Percentiles rank a stretch among this genome's conserved stretches.
Evolutionary conservation across 495 filamentous ascomycete genomes (phyloP).

Genomic region (Arthonia radiata): DNA sequence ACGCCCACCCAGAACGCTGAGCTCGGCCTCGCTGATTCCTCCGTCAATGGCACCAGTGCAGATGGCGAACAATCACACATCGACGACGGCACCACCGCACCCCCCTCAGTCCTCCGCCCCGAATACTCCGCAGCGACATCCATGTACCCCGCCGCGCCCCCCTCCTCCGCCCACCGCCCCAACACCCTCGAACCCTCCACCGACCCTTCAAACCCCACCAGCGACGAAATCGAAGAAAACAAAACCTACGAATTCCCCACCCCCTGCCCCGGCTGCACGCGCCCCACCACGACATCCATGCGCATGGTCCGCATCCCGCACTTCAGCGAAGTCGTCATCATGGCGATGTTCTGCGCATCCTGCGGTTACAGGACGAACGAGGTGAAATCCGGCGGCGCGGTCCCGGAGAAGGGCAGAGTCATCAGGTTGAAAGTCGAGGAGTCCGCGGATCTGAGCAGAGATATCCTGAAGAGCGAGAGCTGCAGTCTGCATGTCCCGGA

Average conservation of each 20-base stretch:
- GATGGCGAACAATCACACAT: slow-evolving; percentile 1
- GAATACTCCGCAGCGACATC: slow-evolving; percentile 13
- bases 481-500: slow-evolving; percentile 68
- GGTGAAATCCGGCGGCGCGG: slow-evolving; percentile 82
- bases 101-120: slow-evolving; percentile 10
- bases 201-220: no score
- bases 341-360: no score
- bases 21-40: slow-evolving; percentile 35
- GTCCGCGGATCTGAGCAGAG: slow-evolving; percentile 56
- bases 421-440: slow-evolving; percentile 55
- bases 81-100: slow-evolving; percentile 3
- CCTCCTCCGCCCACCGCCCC: slow-evolving; percentile 9
- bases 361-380: slow-evolving; percentile 53
- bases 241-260: slow-evolving; percentile 77
- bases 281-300: slow-evolving; percentile 64
- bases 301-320: slow-evolving; percentile 90
- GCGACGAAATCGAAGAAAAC: slow-evolving; percentile 64
- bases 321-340: slow-evolving; percentile 65
- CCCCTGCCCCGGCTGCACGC: slow-evolving; percentile 71
- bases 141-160: slow-evolving; percentile 13
- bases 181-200: slow-evolving; percentile 15
- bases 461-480: slow-evolving; percentile 91
- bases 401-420: slow-evolving; percentile 65
- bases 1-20: slow-evolving; percentile 64
- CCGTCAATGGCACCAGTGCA: slow-evolving; percentile 1